Percentiles rank a stretch among this genome's conserved stretches.
Evolutionary conservation across 2,329 filamentous ascomycete genomes (phyloP).

Genomic region (Clonostachys rhizophaga): DNA sequence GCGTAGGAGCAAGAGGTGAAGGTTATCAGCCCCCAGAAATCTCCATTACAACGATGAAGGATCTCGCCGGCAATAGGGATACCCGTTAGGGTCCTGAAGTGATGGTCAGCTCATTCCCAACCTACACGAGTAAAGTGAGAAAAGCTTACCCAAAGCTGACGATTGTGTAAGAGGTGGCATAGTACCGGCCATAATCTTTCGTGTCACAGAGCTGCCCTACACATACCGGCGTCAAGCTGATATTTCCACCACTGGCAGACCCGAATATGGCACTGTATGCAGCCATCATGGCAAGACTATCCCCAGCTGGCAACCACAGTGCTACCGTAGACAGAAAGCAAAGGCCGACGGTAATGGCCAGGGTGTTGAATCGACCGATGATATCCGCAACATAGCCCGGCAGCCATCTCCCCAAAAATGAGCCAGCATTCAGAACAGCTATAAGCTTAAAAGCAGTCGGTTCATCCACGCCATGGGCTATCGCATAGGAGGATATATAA

Average conservation of each 20-base stretch:
- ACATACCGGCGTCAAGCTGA: neutral
- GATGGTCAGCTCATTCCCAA: neutral
- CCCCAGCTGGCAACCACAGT: too few species aligned
- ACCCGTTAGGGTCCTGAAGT: neutral
- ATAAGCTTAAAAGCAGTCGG: constrained; percentile 73
- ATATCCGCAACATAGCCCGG: constrained; percentile 77
- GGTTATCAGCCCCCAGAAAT: neutral
- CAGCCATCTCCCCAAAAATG: constrained; percentile 71
- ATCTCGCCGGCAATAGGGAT: neutral
- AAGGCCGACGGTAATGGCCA: too few species aligned
- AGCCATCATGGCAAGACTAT: too few species aligned
- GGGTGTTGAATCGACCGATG: constrained; percentile 77
- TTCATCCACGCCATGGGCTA: constrained; percentile 57
- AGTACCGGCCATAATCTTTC: neutral
- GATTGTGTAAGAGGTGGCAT: neutral
- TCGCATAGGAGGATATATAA: constrained; percentile 75
- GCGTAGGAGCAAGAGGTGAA: neutral
- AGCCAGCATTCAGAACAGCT: constrained; percentile 78
- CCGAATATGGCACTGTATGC: neutral
- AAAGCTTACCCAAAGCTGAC: neutral
- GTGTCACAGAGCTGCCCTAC: neutral
- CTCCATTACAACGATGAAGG: neutral
- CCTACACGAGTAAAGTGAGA: neutral
- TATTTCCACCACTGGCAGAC: neutral
- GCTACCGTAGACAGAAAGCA: too few species aligned